Evolutionary conservation across 306 rosid species (phyloP), one percentile per base, ranked within the genome.

Genomic region (Quercus agrifolia): DNA sequence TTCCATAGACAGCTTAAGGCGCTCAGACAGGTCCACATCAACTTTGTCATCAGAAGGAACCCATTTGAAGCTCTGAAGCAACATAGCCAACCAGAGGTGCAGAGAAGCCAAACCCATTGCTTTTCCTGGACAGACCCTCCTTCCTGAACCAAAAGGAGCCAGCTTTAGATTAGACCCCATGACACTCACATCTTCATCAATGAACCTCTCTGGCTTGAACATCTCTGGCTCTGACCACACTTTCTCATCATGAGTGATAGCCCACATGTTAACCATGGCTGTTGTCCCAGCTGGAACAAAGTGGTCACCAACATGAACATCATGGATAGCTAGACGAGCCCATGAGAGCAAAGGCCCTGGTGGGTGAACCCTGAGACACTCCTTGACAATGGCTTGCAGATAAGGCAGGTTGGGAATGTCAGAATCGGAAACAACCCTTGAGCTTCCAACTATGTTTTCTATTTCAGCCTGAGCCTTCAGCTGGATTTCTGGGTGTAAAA

Each of bases 191-290:
- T 84, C 83, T 38, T 11, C n/a, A 15, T 41, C 49, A 5, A 83
- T 59, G 71, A 87, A 87, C 4, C 90, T 51, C 63, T 84, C 84
- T 2, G 90, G 90, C 4, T 31, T 80, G 15, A 84, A 87, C 78
- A 38, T 54, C 10, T 73, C 61, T 0, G 90, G 83, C 20, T 84
- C 86, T 1, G 54, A 5, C 90, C 90, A 87, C 1, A 84, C 57
- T 2, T 27, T 77, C 11, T 56, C 74, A n/a, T 87, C 80, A 15
- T 87, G 90, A 1, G 88, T 79, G 33, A 87, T 87, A 2, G 88
- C 82, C 90, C 88, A 87, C 88, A 87, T 87, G 80, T 87, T 87
- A 21, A 87, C 90, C 86, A 87, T 84, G 30, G 90, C 86, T 5
- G 88, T 84, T 0, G 88, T 84, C 11, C 86, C 80, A 0, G 88